Evolutionary conservation across 2,329 filamentous ascomycete species (phyloP), one percentile per base, ranked within the genome.

Genomic region (Microdochium paspali): DNA sequence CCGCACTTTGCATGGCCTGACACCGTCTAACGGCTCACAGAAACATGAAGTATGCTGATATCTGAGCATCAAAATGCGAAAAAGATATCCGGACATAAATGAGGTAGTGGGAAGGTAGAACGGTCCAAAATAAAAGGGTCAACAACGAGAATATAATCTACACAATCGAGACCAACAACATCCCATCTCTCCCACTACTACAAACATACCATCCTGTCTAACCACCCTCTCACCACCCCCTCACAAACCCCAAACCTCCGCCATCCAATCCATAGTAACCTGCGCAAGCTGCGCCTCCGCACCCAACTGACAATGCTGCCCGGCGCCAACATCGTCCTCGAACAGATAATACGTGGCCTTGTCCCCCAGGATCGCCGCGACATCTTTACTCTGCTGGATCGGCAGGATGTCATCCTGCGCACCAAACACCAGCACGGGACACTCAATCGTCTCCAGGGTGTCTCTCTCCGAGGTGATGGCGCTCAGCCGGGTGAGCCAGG

Each of bases 281-380:
- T 53, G 50, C 6, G 50, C 48, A 24, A 58, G 47, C 47, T 56
- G 53, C 23, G 51, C 32, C 44, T 55, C 55, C 3, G 57, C 57
- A 1, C 57, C 56, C n/a, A 58, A 21, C 44, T 57, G 54, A 43
- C 56, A 58, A 44, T 59, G 57, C 32, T 55, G 46, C 10, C 56
- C 55, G 24, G 56, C 56, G 5, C 55, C 56, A 25, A 56, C 49
- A 13, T 48, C 52, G 6, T 49, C 52, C 46, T 51, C 46, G 48
- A 59, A 56, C 23, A 54, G 46, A 39, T 55, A 25, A 24, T 53
- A 52, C 20, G 51, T 50, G 2, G 47, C 53, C 28, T 51, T 45
- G 18, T 53, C 46, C 15, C 54, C 55, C 15, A 59, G 45, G 7
- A 45, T 31, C 2, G 51, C 44, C 4, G 47, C 50, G 26, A 58